Evolutionary conservation across 2,329 filamentous ascomycete species (phyloP), one percentile per base, ranked within the genome.

Genomic region (Neopestalotiopsis clavispora): DNA sequence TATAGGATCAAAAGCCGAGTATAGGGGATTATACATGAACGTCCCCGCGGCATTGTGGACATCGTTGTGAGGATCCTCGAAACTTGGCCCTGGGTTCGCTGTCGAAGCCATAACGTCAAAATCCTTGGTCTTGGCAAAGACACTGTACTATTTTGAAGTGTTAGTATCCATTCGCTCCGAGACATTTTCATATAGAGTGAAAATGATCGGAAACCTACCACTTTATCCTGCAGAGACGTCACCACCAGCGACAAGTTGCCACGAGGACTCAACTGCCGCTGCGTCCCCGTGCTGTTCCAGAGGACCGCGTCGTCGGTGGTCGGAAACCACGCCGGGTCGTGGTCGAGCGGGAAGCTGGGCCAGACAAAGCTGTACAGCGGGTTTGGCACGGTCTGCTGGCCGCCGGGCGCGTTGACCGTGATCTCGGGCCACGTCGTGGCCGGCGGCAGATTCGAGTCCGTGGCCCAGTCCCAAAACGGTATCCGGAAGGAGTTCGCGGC

Each of bases 391-490:
- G 75, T 77, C 34, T 80, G 75, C 57, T 71, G 23, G 65, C 81
- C 81, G 28, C 78, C 74, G 3, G 85, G 82, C 20, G 84, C 78
- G n/a, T 80, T 80, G 69, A 87, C 76, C 4, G 68, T 79, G 63
- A 83, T 74, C 12, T 75, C 81, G 56, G 76, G 73, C 1, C 76
- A 75, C 2, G 78, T 81, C n/a, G 71, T 75, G 10, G 81, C 80
- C 0, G 74, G 71, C 3, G 87, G 86, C 3, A 89, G 79, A n/a
- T 71, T 69, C 3, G 80, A 71, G 42, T 83, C 74, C 2, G 71
- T 69, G 2, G 81, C 85, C 86, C 86, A 89, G 76, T 89, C 86
- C 87, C 86, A 89, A 76, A 80, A 88, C 2, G 86, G 85, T 13
- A 82, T 75, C 40, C 86, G 82, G 32, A 88, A 80, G 0, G 73